Evolutionary conservation across 139 green algal genomes (phyloP).

Genomic region (Chlorella sorokiniana): DNA sequence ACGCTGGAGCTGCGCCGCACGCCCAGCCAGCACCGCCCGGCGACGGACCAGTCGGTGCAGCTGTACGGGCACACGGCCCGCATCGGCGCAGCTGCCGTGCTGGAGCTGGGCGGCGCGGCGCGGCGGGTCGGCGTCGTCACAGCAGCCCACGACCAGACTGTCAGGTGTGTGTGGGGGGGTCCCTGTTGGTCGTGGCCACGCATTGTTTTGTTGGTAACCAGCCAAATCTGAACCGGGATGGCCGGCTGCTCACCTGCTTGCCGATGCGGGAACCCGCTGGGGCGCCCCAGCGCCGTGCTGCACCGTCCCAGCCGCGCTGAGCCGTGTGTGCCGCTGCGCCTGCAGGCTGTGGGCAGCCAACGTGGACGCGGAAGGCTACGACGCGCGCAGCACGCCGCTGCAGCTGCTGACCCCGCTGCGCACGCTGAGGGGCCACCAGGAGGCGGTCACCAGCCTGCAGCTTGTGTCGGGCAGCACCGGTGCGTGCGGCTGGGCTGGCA

Average conservation of each 20-base stretch:
- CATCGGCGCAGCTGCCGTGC: slow-evolving; percentile 1
- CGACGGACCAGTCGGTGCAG: neutral
- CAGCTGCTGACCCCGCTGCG: slow-evolving; percentile 29
- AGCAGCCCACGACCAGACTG: slow-evolving; percentile 18
- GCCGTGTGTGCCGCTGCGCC: neutral
- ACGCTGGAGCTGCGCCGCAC: slow-evolving; percentile 17
- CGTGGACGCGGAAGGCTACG: slow-evolving; percentile 1
- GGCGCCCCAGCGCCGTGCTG: no score
- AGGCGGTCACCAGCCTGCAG: slow-evolving; percentile 32
- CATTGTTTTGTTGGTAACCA: neutral
- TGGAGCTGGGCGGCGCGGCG: neutral
- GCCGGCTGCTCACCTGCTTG: no score
- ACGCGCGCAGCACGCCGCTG: neutral
- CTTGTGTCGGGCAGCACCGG: slow-evolving; percentile 21
- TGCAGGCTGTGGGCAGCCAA: slow-evolving; percentile 1
- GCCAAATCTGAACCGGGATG: no score
- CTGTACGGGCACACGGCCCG: slow-evolving; percentile 17
- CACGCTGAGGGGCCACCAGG: slow-evolving; percentile 31
- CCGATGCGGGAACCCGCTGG: no score
- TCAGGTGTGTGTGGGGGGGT: neutral
- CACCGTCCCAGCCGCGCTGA: no score
- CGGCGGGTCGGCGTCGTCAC: slow-evolving; percentile 3
- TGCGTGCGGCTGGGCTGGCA: neutral
- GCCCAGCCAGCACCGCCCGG: neutral
- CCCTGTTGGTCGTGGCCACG: neutral